Evolutionary conservation across 176 grass and related monocot species (phyloP).

Genomic region (Carex littledalei): DNA sequence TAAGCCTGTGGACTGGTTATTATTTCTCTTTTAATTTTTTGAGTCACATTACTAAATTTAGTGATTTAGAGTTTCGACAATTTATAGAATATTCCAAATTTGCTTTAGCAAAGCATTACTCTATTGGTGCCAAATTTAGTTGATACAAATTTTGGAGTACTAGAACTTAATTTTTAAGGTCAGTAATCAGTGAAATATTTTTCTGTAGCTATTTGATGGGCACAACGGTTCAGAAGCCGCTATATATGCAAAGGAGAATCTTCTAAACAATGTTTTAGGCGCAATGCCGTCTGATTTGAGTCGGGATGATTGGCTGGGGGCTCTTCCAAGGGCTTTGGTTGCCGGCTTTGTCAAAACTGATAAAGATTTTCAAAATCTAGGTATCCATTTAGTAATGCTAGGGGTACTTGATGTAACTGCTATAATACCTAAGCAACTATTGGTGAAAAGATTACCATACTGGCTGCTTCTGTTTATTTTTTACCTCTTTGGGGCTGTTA

Average conservation of each 20-base stretch:
- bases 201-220: conserved; percentile 83
- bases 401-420: background rate
- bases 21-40: background rate
- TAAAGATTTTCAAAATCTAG: conserved; percentile 71
- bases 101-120: background rate
- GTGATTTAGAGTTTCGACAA: background rate
- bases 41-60: background rate
- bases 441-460: background rate
- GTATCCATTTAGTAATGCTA: background rate
- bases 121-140: background rate
- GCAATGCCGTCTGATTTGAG: conserved; percentile 65
- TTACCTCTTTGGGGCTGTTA: background rate
- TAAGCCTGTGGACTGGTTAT: background rate
- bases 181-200: background rate
- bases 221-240: conserved; percentile 86
- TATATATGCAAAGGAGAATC: conserved; percentile 73
- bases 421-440: background rate
- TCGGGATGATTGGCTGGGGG: conserved; percentile 91
- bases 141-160: background rate
- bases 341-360: conserved; percentile 94
- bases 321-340: conserved; percentile 79
- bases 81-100: conserved; percentile 2
- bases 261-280: conserved; percentile 69
- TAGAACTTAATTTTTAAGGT: background rate
- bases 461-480: background rate